phyloP scores from a whole-genome alignment of 495 filamentous ascomycete genomes.

The Talaromyces nanjingensis region DNA sequence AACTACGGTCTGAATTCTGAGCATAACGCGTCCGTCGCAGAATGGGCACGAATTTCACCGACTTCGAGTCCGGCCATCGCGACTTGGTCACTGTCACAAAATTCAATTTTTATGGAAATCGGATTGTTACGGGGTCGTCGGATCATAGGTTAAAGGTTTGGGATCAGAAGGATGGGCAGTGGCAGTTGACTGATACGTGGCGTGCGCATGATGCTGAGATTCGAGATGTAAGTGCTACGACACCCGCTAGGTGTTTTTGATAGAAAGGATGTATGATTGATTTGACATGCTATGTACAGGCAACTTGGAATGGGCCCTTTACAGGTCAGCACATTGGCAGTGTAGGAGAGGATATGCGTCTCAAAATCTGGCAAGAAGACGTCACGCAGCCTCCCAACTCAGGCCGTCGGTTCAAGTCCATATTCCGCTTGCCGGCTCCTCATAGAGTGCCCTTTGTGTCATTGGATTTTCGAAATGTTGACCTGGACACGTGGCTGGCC shows the following conservation, averaged over 20 bases:
- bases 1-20: background rate
- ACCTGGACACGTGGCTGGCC: conserved; percentile 72
- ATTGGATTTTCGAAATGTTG: conserved; percentile 70
- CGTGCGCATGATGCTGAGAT: conserved; percentile 88
- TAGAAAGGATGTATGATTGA: conserved; percentile 1
- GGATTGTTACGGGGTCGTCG: conserved; percentile 81
- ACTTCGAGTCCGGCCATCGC: conserved; percentile 61
- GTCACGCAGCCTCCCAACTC: conserved; percentile 60
- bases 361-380: conserved; percentile 88
- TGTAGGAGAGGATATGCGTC: conserved; percentile 78
- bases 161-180: conserved; percentile 71
- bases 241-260: background rate
- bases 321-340: conserved; percentile 56
- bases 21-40: conserved; percentile 12
- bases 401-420: conserved; percentile 69
- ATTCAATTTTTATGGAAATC: conserved; percentile 77
- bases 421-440: conserved; percentile 48
- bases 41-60: conserved; percentile 47
- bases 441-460: conserved; percentile 63
- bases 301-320: conserved; percentile 70
- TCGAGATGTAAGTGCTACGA: conserved; percentile 56
- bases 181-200: conserved; percentile 82
- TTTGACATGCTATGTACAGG: conserved; percentile 31
- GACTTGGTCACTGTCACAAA: conserved; percentile 44
- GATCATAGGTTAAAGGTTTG: conserved; percentile 94